phyloP scores from a whole-genome alignment of 2,329 filamentous ascomycete species.

The Colletotrichum endophyticum region DNA sequence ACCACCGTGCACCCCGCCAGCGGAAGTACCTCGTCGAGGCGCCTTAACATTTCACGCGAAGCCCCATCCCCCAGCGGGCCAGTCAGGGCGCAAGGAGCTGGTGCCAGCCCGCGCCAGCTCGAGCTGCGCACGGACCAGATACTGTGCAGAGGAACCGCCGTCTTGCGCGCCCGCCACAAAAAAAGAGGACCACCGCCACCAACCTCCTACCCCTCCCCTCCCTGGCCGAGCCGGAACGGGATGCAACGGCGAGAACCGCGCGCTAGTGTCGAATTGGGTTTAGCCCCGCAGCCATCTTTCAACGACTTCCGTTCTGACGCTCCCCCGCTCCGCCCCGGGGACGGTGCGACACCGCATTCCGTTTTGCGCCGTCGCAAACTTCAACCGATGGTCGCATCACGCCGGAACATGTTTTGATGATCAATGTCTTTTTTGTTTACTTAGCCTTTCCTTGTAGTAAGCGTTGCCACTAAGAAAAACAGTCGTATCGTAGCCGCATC shows the following conservation, averaged over 20 bases:
- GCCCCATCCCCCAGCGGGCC: background rate
- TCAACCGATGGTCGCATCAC: background rate
- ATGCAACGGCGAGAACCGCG: constrained; percentile 22
- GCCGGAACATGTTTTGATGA: background rate
- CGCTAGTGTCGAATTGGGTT: background rate
- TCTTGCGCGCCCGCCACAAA: background rate
- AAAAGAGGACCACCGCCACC: background rate
- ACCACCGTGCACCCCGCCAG: background rate
- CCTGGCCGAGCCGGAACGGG: constrained; percentile 17
- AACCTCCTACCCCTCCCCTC: background rate
- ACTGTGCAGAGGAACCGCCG: background rate
- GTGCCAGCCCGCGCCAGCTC: background rate
- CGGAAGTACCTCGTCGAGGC: background rate
- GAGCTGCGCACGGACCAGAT: background rate
- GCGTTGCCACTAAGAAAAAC: constrained; percentile 5
- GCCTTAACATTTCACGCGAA: background rate
- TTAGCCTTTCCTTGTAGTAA: background rate
- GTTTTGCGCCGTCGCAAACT: background rate
- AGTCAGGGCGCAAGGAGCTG: background rate
- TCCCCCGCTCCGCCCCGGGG: background rate
- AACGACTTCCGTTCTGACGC: constrained; percentile 10
- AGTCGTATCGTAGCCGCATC: constrained; percentile 11
- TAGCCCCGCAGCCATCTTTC: constrained; percentile 8
- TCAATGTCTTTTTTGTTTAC: background rate
- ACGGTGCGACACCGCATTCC: background rate